Evolutionary conservation across 345 rosid species (phyloP).

Genomic region (Reutealis trisperma): DNA sequence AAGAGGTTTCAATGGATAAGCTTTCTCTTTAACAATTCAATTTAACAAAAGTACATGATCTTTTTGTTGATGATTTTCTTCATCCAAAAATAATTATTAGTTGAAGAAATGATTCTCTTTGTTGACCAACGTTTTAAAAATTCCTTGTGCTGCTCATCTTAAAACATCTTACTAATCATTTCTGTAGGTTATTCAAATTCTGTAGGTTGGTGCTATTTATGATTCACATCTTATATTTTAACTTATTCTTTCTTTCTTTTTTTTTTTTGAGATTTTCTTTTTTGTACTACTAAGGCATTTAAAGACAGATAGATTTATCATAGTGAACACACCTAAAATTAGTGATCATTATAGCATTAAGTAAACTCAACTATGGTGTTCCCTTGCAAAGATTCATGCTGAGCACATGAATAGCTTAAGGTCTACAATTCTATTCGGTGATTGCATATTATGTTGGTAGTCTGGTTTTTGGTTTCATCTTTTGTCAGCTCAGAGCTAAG

Average conservation of each 20-base stretch:
- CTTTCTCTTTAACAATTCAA: constrained; percentile 9
- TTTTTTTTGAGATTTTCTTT: too few relatives aligned
- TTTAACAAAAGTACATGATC: background rate
- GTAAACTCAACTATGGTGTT: background rate
- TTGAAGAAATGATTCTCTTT: constrained; percentile 7
- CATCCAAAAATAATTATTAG: background rate
- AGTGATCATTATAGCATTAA: background rate
- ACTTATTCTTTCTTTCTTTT: too few relatives aligned
- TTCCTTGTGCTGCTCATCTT: too few relatives aligned
- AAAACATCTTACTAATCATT: too few relatives aligned
- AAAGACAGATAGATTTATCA: too few relatives aligned
- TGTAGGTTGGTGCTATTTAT: too few relatives aligned
- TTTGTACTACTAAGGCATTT: too few relatives aligned
- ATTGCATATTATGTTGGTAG: background rate
- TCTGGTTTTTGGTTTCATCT: background rate
- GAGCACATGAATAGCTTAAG: background rate
- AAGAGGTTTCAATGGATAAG: constrained; percentile 63
- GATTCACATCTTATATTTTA: too few relatives aligned
- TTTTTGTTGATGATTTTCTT: constrained; percentile 4
- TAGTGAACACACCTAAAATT: background rate
- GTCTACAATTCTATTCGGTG: background rate
- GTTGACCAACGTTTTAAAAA: background rate
- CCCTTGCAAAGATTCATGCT: background rate
- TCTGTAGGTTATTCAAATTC: too few relatives aligned
- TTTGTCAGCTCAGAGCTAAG: background rate